A percentile compares a stretch with the other conserved stretches of the same genome.
Evolutionary conservation across 352 stramenopile genomes (phyloP).

Genomic region (Globisporangium takayamanum): DNA sequence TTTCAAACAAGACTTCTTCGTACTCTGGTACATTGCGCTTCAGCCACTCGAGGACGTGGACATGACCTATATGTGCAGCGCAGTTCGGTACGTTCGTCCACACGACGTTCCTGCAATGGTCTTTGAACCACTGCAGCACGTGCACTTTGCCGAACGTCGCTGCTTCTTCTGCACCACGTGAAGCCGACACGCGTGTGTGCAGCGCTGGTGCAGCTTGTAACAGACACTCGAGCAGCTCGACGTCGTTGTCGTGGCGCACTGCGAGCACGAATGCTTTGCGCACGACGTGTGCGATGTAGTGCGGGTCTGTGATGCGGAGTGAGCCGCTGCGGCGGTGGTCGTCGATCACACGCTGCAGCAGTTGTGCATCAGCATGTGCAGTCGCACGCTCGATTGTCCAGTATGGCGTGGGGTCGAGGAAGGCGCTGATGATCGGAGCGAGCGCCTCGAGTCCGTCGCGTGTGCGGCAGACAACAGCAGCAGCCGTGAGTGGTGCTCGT

Average conservation of each 20-base stretch:
- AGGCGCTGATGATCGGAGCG: background rate
- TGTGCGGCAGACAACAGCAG: background rate
- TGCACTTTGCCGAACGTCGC: background rate
- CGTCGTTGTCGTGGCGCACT: background rate
- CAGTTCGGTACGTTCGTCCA: background rate
- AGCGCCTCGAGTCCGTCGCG: background rate
- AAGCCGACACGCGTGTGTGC: background rate
- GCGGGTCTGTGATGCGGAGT: background rate
- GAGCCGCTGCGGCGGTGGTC: background rate
- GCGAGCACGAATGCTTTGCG: background rate
- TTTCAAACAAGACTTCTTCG: background rate
- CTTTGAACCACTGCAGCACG: background rate
- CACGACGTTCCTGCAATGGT: background rate
- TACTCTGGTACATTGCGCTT: background rate
- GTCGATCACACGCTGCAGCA: background rate
- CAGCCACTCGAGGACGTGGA: background rate
- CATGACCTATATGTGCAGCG: background rate
- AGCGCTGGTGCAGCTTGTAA: too few relatives aligned
- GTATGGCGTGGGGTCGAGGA: background rate
- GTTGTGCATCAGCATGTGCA: background rate
- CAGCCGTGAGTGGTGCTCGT: background rate
- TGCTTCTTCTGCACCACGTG: too few relatives aligned
- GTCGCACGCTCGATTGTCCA: background rate
- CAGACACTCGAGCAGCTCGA: background rate
- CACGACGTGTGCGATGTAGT: background rate